Evolutionary conservation across 192 early-diverging fungal genomes (phyloP).

Genomic region (Martensiomyces pterosporus): DNA sequence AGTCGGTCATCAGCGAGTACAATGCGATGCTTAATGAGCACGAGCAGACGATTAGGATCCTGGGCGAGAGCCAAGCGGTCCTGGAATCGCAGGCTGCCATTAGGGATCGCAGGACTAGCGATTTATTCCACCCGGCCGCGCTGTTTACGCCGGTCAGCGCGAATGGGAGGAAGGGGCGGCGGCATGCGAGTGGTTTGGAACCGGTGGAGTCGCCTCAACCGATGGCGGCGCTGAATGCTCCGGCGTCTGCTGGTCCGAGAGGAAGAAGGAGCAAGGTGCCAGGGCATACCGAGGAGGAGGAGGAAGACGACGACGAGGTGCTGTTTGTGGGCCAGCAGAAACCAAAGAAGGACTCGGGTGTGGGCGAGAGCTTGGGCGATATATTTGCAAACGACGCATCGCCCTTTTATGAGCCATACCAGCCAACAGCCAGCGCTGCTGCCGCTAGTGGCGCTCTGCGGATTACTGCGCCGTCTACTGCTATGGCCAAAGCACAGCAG

Average conservation of each 20-base stretch:
- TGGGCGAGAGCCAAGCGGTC: conserved; percentile 22
- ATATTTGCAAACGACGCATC: conserved; percentile 30
- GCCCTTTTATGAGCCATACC: no score
- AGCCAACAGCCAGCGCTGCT: no score
- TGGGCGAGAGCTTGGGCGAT: conserved; percentile 28
- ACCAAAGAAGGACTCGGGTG: conserved; percentile 5
- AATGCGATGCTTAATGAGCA: conserved; percentile 35
- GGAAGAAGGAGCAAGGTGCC: no score
- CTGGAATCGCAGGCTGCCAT: conserved; percentile 13
- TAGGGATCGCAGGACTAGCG: not conserved
- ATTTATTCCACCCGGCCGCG: not conserved
- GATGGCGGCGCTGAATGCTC: no score
- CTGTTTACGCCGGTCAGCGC: not conserved
- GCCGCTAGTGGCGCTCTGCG: no score
- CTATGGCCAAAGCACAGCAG: not conserved
- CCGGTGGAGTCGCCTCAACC: no score
- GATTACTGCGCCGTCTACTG: no score
- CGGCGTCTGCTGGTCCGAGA: no score
- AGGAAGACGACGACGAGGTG: not conserved
- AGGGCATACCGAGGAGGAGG: no score
- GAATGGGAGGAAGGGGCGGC: not conserved
- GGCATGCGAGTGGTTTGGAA: no score
- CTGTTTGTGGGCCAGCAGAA: not conserved
- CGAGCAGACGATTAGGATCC: conserved; percentile 30
- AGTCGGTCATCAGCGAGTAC: conserved; percentile 21